Base-by-base conservation (phyloP, 2,329 filamentous ascomycete genomes). In the Aspergillus luchuensis region DNA sequence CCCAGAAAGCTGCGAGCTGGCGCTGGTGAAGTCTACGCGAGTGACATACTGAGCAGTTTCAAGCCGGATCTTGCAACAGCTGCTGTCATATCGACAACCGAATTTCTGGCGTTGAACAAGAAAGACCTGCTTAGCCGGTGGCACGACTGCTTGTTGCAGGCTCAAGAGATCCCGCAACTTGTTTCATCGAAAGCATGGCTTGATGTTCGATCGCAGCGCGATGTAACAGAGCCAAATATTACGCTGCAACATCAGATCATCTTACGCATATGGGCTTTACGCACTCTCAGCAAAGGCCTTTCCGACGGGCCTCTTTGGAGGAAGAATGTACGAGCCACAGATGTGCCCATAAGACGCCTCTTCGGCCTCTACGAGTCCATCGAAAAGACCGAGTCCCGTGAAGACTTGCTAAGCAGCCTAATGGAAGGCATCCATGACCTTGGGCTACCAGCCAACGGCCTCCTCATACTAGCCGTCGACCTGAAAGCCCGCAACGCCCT, bases 241-340 rank as follows among this genome's bases (percentile, higher is more conserved):
- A 56, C 67, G 19, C 56, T 59, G 5, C 66, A 66, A n/a, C 66
- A 72, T n/a, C 68, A 67, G 23, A 69, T 76, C 5, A 56, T 76
- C 13, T 33, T 74, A 25, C 74, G 75, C 23, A 56, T 77, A 11
- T 77, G 75, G 75, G 56, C 63, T 28, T 61, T 76, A 54, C 70
- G 69, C 30, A 66, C 66, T 0, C 60, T 77, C 39, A 68, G 65
- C 47, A 65, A 63, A 39, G 59, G 66, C 7, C 58, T 69, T n/a
- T 52, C 62, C 38, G 57, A 61, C 28, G 66, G 64, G 17, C 63
- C 66, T 17, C 58, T 66, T 56, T 68, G 70, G 59, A 64, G 60
- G 30, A 56, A 63, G 30, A 53, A 56, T n/a, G 30, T 49, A n/a
- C 65, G 62, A 50, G 50, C 57, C 10, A 67, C 68, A 2, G 69